Evolutionary conservation across 108 stramenopile species (phyloP), one percentile per base, ranked within the genome.

Genomic region (Parmales sp.): DNA sequence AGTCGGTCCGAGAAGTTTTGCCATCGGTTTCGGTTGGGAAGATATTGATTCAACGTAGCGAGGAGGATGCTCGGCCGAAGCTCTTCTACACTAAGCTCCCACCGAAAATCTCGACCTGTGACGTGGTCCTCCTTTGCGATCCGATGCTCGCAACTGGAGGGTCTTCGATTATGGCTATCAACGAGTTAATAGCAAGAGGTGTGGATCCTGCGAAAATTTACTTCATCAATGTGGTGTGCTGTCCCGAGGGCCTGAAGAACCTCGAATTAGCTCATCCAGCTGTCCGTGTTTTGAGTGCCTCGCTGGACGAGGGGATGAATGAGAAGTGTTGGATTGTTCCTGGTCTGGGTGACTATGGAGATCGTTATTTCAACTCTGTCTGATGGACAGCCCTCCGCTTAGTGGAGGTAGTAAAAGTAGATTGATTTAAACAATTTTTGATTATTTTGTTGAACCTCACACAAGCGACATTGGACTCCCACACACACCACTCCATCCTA

Each of bases 61-160:
- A 99, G 81, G 67, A 68, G 11, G 78, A 83, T 19, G 70, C 82
- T 13, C 68, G 82, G 66, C 80, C 96, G 0, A 81, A 80, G 37
- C 83, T 95, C 7, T 90, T 80, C 65, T 99, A 96, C 76, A 75
- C 80, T 63, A 99, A 99, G 75, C 66, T 99, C 51, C 98, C 98
- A 6, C 72, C 79, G 5, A 80, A 72, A 7, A 80, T 97, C 6
- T 54, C 72, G 1, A 69, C n/a, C n/a, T n/a, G 80, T 0, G 90
- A 86, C 84, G 46, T 69, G 49, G 84, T 98, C 0, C 39, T 99
- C 5, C 77, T 99, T 5, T 92, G 91, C 51, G 98, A 99, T 76
- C 98, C 98, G 8, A 99, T 99, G 98, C 79, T 98, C 54, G 98
- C 96, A 7, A 99, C 98, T 3, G 98, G 97, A 19, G 96, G 97